Evolutionary conservation across 768 basidiomycete species (phyloP), one percentile per base, ranked within the genome.

Genomic region (Lanmaoa rubissima): DNA sequence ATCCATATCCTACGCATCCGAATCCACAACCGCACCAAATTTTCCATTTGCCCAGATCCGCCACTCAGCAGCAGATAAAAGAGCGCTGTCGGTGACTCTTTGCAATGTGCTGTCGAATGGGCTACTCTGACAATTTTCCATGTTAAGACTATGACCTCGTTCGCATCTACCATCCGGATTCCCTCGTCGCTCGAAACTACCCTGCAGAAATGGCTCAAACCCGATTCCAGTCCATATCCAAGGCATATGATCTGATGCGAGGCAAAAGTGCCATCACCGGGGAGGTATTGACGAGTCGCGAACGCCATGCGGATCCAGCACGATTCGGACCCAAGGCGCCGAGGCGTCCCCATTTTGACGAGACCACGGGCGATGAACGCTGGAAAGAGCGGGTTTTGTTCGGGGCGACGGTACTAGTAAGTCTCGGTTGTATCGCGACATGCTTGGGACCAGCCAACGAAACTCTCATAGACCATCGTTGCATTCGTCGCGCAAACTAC

Each of bases 91-190:
- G 59, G 77, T 77, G 19, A 51, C n/a, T 32, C 21, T 26, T 11
- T 47, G 34, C 49, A 24, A 14, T 53, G 42, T 31, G 28, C 31
- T 19, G 1, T 39, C 34, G 31, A 28, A 39, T 44, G 35, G 47
- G 51, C 13, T n/a, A 53, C 60, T 59, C 28, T 31, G 28, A 31
- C 28, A 31, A 31, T 31, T 5, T 24, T 42, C 34, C 8, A 31
- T 47, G 16, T 61, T 35, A 92, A 24, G 89, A 91, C 70, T 89
- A 84, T 65, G 89, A 90, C 60, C 87, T 92, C 44, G 90, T 91
- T 34, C 79, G 85, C 40, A 78, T 89, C 55, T 89, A 91, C 69
- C 89, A 92, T 68, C 89, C 89, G 3, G 89, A 92, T 69, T 86
- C 86, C 41, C 74, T 77, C 24, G 45, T 74, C 21, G 74, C 74